Conservation (phyloP, 305 asterid species). For the Coffea humblotiana region DNA sequence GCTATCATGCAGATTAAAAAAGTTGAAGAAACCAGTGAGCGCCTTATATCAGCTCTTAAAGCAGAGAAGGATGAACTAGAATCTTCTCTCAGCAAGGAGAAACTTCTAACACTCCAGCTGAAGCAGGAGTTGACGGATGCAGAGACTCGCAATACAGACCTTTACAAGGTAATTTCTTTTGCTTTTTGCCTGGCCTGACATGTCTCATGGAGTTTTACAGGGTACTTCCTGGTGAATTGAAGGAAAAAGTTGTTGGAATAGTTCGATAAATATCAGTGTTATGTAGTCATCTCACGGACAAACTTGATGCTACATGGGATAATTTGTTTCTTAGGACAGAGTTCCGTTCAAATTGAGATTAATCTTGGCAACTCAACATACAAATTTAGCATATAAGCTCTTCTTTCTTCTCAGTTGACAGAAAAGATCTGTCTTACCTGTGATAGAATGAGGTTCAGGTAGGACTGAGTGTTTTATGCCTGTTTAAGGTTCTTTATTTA, state of each 20-base stretch:
- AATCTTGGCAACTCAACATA: not conserved
- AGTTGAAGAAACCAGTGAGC: constrained; percentile 61
- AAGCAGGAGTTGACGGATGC: constrained; percentile 72
- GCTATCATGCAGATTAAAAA: constrained; percentile 50
- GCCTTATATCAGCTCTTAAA: constrained; percentile 52
- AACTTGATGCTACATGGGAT: not conserved
- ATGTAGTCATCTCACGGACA: not conserved
- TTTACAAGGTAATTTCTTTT: constrained; percentile 71
- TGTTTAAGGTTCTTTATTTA: not conserved
- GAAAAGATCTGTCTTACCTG: not conserved
- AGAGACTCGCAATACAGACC: constrained; percentile 66
- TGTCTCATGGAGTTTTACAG: not conserved
- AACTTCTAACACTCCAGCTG: constrained; percentile 55
- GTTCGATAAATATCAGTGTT: not conserved
- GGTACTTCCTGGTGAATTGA: not conserved
- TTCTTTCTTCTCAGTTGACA: not conserved
- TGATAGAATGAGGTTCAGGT: not conserved
- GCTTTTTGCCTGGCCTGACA: constrained; percentile 9
- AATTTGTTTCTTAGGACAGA: not conserved
- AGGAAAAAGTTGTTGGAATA: not conserved
- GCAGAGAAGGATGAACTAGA: constrained; percentile 80
- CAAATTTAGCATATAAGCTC: not conserved
- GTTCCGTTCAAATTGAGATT: not conserved
- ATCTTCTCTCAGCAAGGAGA: constrained; percentile 71
- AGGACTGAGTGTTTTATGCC: not conserved